Conservation (phyloP, 176 grass and related monocot species). For the bread wheat (Triticum aestivum) region DNA sequence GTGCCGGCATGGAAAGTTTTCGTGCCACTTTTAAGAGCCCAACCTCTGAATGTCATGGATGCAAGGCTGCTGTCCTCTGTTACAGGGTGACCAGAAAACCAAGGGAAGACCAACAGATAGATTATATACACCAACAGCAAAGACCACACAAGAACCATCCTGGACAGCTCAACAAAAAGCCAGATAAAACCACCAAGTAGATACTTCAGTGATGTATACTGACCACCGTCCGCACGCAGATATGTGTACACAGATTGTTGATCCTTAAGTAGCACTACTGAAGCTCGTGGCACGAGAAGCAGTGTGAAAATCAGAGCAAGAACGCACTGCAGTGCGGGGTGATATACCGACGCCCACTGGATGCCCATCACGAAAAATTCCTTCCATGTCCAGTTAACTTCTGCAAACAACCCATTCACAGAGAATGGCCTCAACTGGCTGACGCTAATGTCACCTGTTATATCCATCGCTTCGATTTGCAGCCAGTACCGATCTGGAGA, state of each 20-base stretch:
- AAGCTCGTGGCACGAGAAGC: conserved; percentile 62
- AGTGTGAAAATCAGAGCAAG: conserved; percentile 57
- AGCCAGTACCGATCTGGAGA: conserved; percentile 82
- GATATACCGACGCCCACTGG: conserved; percentile 79
- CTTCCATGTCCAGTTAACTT: conserved; percentile 84
- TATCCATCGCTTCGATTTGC: conserved; percentile 77
- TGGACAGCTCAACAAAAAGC: conserved; percentile 67
- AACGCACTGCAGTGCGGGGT: conserved; percentile 51
- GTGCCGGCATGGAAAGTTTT: conserved; percentile 44
- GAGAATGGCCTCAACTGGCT: conserved; percentile 84
- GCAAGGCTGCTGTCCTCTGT: conserved; percentile 48
- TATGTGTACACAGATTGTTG: conserved; percentile 44
- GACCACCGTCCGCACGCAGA: conserved; percentile 33
- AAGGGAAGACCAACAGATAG: conserved; percentile 77
- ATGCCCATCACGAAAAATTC: conserved; percentile 88
- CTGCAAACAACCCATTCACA: conserved; percentile 65
- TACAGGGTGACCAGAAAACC: conserved; percentile 83
- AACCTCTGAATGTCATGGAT: conserved; percentile 85
- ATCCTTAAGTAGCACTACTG: conserved; percentile 52
- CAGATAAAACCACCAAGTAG: conserved; percentile 47
- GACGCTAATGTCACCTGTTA: conserved; percentile 59
- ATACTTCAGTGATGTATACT: conserved; percentile 40
- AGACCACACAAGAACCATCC: conserved; percentile 57
- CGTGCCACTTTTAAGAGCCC: conserved; percentile 44
- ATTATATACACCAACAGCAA: conserved; percentile 62